A percentile compares a stretch with the other conserved stretches of the same genome.
Evolutionary conservation across 108 stramenopile species (phyloP).

Genomic region (Mayamaea pseudoterrestris): DNA sequence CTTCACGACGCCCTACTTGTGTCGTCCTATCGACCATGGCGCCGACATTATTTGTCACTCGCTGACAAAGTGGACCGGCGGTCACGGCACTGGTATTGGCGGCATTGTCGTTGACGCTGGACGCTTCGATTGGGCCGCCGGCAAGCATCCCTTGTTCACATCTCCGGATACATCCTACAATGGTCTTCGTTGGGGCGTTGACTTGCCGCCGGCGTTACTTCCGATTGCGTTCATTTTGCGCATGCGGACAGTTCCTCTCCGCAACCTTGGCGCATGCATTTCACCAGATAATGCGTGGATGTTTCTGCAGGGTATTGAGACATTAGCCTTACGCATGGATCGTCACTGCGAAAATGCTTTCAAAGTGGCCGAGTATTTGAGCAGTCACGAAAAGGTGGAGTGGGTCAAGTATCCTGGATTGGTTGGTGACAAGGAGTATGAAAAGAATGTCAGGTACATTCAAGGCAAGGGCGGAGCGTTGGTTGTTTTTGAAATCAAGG

Average conservation of each 20-base stretch:
- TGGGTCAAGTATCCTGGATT: slow-evolving; percentile 79
- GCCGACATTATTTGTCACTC: slow-evolving; percentile 70
- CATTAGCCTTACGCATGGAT: slow-evolving; percentile 73
- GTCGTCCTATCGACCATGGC: slow-evolving; percentile 76
- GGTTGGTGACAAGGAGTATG: slow-evolving; percentile 36
- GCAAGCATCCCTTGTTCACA: slow-evolving; percentile 68
- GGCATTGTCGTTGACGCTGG: slow-evolving; percentile 63
- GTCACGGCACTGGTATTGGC: slow-evolving; percentile 63
- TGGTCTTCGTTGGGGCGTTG: slow-evolving; percentile 67
- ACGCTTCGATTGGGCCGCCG: slow-evolving; percentile 64
- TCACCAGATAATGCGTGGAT: slow-evolving; percentile 76
- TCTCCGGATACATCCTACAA: slow-evolving; percentile 54
- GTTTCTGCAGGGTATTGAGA: slow-evolving; percentile 83
- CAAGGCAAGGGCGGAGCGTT: slow-evolving; percentile 55
- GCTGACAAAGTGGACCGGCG: slow-evolving; percentile 86
- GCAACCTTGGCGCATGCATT: slow-evolving; percentile 77
- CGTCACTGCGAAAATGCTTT: slow-evolving; percentile 77
- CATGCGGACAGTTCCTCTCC: slow-evolving; percentile 46
- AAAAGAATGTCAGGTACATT: slow-evolving; percentile 61
- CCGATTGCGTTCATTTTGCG: slow-evolving; percentile 71
- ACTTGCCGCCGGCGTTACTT: slow-evolving; percentile 51
- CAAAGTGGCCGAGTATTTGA: slow-evolving; percentile 58
- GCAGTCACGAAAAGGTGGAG: slow-evolving; percentile 48
- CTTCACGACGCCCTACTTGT: slow-evolving; percentile 69
- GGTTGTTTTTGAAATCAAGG: slow-evolving; percentile 72